Conservation (phyloP, 108 stramenopile genomes). For the Asterionellopsis glacialis region DNA sequence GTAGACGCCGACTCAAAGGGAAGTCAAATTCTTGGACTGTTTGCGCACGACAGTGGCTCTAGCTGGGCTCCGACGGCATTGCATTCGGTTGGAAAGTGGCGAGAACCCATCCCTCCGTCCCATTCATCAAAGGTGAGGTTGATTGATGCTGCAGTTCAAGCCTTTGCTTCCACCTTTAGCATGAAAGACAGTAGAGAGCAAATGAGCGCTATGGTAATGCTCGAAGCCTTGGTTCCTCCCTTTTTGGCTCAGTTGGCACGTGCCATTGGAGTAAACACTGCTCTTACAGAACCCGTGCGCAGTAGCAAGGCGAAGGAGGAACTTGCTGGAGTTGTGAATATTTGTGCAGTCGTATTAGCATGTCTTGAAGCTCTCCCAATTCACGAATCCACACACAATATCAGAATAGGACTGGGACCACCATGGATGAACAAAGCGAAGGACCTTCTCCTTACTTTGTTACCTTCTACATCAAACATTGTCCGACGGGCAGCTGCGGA, state of each 20-base stretch:
- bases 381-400: constrained; percentile 69
- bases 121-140: constrained; percentile 67
- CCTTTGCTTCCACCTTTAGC: constrained; percentile 83
- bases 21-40: constrained; percentile 56
- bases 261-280: constrained; percentile 21
- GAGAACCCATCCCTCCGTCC: constrained; percentile 61
- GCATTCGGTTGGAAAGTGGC: constrained; percentile 84
- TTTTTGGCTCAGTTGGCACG: constrained; percentile 19
- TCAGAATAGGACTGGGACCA: constrained; percentile 69
- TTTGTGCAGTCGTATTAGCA: constrained; percentile 62
- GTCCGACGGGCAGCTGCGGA: constrained; percentile 79
- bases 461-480: constrained; percentile 48
- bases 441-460: constrained; percentile 54
- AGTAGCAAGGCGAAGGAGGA: constrained; percentile 57
- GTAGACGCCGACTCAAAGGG: constrained; percentile 5
- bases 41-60: constrained; percentile 23
- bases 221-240: constrained; percentile 43
- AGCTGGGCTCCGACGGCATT: constrained; percentile 62
- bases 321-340: constrained; percentile 47
- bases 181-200: constrained; percentile 77
- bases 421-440: constrained; percentile 85
- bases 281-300: constrained; percentile 38
- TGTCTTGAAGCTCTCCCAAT: constrained; percentile 75
- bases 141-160: constrained; percentile 76
- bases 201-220: constrained; percentile 57